phyloP scores from a whole-genome alignment of 2,329 filamentous ascomycete genomes.

The Coniochaeta prunicola region DNA sequence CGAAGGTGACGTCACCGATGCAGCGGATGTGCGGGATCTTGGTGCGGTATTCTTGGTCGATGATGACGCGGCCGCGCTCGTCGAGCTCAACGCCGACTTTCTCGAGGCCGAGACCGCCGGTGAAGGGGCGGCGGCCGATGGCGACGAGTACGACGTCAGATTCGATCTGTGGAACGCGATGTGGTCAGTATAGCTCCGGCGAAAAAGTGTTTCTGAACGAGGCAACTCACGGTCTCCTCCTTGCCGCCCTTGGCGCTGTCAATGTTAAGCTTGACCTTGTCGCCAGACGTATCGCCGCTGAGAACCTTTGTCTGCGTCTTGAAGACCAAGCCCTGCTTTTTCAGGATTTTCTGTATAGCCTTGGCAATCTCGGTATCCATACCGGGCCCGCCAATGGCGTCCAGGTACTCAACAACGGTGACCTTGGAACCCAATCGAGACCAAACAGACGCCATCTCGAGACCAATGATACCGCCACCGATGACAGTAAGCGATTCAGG shows the following conservation, averaged over 20 bases:
- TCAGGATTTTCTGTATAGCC: constrained; percentile 81
- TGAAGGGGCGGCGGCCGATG: constrained; percentile 94
- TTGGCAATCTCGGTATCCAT: constrained; percentile 96
- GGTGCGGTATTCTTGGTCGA: constrained; percentile 98
- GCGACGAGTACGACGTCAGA: constrained; percentile 94
- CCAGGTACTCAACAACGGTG: constrained; percentile 93
- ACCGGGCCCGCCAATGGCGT: constrained; percentile 93
- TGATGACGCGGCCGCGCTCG: constrained; percentile 88
- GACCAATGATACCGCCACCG: constrained; percentile 95
- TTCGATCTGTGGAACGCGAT: constrained; percentile 55
- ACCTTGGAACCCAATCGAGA: constrained; percentile 89
- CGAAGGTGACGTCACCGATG: constrained; percentile 93
- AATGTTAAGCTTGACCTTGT: constrained; percentile 72
- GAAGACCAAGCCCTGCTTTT: constrained; percentile 97
- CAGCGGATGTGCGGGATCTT: constrained; percentile 96
- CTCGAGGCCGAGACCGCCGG: constrained; percentile 82
- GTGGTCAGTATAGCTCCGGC: neutral
- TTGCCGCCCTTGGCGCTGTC: constrained; percentile 97
- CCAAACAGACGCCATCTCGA: constrained; percentile 99
- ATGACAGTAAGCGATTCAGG: constrained; percentile 97
- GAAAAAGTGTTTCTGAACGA: constrained; percentile 65
- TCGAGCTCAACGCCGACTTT: constrained; percentile 89
- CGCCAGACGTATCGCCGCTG: constrained; percentile 71
- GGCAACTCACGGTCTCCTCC: constrained; percentile 66
- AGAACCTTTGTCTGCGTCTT: constrained; percentile 95